A percentile compares a stretch with the other conserved stretches of the same genome.
These are phyloP conservation scores for Didymella lethalis DNA, from an alignment of 2,329 filamentous ascomycete genomes.

Conservation along the genomic window DNA sequence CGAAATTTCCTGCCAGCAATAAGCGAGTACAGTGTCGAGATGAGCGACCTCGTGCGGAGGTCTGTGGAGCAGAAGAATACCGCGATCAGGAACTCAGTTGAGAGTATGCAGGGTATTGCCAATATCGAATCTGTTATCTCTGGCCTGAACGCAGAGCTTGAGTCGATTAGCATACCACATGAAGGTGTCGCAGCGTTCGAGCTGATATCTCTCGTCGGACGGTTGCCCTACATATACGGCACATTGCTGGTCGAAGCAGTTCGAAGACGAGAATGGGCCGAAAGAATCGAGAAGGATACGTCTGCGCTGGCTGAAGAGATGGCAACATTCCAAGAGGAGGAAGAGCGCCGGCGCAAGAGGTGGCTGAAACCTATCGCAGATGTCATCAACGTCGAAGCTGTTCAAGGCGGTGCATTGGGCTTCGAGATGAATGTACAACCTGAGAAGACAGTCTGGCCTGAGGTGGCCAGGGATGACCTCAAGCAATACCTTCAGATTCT, in stretches of 20 bases:
- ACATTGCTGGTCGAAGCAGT: constrained; percentile 87
- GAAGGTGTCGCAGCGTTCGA: constrained; percentile 84
- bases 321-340: constrained; percentile 90
- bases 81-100: constrained; percentile 70
- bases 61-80: constrained; percentile 70
- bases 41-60: constrained; percentile 62
- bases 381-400: constrained; percentile 70
- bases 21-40: constrained; percentile 64
- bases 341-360: constrained; percentile 83
- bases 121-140: constrained; percentile 78
- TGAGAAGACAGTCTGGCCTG: constrained; percentile 82
- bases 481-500: constrained; percentile 75
- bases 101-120: constrained; percentile 83
- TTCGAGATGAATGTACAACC: constrained; percentile 87
- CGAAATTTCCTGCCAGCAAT: constrained; percentile 69
- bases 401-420: constrained; percentile 74
- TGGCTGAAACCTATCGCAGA: constrained; percentile 89
- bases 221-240: constrained; percentile 88
- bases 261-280: constrained; percentile 84
- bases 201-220: constrained; percentile 78
- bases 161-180: constrained; percentile 73
- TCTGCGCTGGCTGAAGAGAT: constrained; percentile 90
- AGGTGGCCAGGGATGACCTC: constrained; percentile 76
- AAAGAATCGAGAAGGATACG: constrained; percentile 88
- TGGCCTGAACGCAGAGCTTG: constrained; percentile 75